These are phyloP conservation scores for Crotalaria pallida DNA, from an alignment of 306 rosid genomes.

Conservation along the genomic window DNA sequence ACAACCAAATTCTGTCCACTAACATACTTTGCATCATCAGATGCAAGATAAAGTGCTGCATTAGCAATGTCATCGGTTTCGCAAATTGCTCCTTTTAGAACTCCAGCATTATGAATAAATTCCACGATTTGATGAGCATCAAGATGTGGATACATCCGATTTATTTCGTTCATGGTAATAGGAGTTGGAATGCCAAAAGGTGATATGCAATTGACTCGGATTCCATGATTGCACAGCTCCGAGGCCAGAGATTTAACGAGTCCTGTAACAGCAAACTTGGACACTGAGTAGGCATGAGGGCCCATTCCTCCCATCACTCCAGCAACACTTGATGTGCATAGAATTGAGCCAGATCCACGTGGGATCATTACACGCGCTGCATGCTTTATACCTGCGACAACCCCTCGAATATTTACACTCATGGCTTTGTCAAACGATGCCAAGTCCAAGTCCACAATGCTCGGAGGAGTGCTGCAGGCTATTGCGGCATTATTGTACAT, in stretches of 20 bases:
- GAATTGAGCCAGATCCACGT: constrained; percentile 51
- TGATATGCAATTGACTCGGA: constrained; percentile 69
- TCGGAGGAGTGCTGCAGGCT: constrained; percentile 63
- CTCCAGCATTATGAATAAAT: constrained; percentile 42
- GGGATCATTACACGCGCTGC: constrained; percentile 89
- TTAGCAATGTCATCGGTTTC: constrained; percentile 70
- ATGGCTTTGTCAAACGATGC: constrained; percentile 50
- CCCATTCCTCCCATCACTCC: constrained; percentile 73
- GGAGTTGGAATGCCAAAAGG: constrained; percentile 74
- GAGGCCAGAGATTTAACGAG: constrained; percentile 63
- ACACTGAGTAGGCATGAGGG: constrained; percentile 63
- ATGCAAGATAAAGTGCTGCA: constrained; percentile 38
- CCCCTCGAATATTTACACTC: constrained; percentile 65
- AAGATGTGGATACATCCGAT: constrained; percentile 34
- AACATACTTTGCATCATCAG: constrained; percentile 37
- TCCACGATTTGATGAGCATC: constrained; percentile 33
- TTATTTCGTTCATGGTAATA: constrained; percentile 50
- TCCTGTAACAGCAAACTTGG: constrained; percentile 68
- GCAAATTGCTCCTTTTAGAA: constrained; percentile 56
- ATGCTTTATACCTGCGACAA: constrained; percentile 70
- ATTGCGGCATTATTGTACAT: constrained; percentile 84
- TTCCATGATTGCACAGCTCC: constrained; percentile 60
- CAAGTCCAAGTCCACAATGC: constrained; percentile 60
- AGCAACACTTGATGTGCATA: constrained; percentile 78
- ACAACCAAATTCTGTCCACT: constrained; percentile 80